These are phyloP conservation scores for Dacryopinax primogenitus DNA, from an alignment of 768 basidiomycete species.

Conservation along the genomic window DNA sequence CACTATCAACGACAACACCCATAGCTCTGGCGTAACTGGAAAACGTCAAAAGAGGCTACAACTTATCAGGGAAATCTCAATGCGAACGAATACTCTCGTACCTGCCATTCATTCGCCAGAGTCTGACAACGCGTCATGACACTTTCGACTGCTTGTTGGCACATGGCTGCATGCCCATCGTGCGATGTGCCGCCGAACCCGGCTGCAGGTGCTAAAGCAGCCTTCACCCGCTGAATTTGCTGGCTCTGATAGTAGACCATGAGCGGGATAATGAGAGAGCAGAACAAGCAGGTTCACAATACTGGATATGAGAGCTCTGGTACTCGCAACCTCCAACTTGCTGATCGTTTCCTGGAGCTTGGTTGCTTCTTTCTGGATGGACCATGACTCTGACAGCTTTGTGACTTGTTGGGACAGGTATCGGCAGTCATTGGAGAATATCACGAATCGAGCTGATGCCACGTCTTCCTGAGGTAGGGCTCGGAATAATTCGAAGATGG, in stretches of 20 bases:
- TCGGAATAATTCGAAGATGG: constrained; percentile 64
- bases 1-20: constrained; percentile 56
- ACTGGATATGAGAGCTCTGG: constrained; percentile 12
- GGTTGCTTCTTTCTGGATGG: constrained; percentile 13
- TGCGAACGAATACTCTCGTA: constrained; percentile 24
- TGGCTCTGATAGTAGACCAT: constrained; percentile 31
- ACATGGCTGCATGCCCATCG: constrained; percentile 63
- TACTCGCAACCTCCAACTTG: constrained; percentile 40
- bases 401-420: constrained; percentile 43
- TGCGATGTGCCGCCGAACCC: constrained; percentile 59
- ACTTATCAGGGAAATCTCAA: neutral
- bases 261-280: constrained; percentile 12
- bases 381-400: constrained; percentile 26
- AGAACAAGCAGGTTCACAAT: constrained; percentile 6
- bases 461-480: constrained; percentile 44
- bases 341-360: constrained; percentile 28
- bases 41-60: constrained; percentile 53
- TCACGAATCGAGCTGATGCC: neutral
- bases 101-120: constrained; percentile 60
- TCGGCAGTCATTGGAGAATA: constrained; percentile 61
- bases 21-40: constrained; percentile 59
- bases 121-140: constrained; percentile 51
- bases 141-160: constrained; percentile 52
- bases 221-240: constrained; percentile 36
- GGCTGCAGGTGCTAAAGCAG: constrained; percentile 40